Evolutionary conservation across 2,329 filamentous ascomycete genomes (phyloP).

Genomic region (Ciborinia camelliae): DNA sequence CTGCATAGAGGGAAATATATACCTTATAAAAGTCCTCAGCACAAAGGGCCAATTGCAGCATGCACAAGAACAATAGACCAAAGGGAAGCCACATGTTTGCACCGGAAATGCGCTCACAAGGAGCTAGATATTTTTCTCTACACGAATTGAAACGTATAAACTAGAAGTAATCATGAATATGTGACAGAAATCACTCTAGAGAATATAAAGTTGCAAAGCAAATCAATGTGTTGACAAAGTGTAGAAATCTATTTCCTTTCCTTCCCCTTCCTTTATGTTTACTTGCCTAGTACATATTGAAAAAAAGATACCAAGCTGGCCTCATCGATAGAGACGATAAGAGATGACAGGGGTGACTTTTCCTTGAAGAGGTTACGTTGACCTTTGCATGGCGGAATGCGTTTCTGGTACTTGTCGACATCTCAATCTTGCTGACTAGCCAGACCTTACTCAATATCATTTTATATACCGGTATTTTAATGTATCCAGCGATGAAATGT

Average conservation of each 20-base stretch:
- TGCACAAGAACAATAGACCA: constrained; percentile 51
- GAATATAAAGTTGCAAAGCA: constrained; percentile 6
- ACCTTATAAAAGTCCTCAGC: constrained; percentile 79
- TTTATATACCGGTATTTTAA: neutral
- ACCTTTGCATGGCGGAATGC: no score
- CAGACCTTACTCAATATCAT: no score
- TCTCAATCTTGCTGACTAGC: no score
- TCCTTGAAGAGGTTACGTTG: neutral
- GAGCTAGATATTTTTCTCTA: constrained; percentile 15
- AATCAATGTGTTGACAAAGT: constrained; percentile 9
- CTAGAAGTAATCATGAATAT: constrained; percentile 9
- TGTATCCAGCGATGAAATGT: no score
- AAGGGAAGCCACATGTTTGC: constrained; percentile 50
- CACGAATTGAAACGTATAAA: constrained; percentile 3
- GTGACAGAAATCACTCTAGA: neutral
- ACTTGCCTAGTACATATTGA: neutral
- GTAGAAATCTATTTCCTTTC: no score
- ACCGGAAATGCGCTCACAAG: constrained; percentile 26
- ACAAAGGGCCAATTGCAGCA: constrained; percentile 54
- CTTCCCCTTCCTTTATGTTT: no score
- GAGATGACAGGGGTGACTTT: constrained; percentile 13
- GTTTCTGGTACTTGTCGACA: no score
- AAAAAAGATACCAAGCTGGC: constrained; percentile 23
- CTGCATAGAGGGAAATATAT: constrained; percentile 22
- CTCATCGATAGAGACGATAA: constrained; percentile 18